These are phyloP conservation scores for Ambrosiella beaveri DNA, from an alignment of 2,329 filamentous ascomycete species.

Conservation along the genomic window DNA sequence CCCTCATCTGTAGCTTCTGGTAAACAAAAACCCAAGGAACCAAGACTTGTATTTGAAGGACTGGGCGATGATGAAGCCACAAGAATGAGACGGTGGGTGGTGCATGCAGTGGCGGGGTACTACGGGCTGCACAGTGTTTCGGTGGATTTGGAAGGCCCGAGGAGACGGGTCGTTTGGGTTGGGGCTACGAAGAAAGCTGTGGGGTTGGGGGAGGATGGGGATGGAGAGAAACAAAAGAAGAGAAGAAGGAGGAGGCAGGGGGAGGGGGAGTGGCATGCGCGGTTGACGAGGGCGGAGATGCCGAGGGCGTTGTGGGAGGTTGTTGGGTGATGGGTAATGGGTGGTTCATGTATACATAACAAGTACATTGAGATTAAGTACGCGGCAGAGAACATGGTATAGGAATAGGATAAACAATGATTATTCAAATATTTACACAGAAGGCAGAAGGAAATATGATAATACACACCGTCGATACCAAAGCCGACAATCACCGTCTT, in stretches of 20 bases:
- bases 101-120: slow-evolving; percentile 81
- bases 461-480: background rate
- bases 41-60: slow-evolving; percentile 64
- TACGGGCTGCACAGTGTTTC: slow-evolving; percentile 79
- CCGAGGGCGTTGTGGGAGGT: slow-evolving; percentile 49
- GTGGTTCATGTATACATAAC: background rate
- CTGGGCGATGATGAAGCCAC: slow-evolving; percentile 57
- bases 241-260: slow-evolving; percentile 24
- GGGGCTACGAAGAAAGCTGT: slow-evolving; percentile 32
- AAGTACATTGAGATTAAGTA: background rate
- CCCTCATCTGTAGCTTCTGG: background rate
- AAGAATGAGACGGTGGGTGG: slow-evolving; percentile 83
- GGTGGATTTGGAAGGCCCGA: slow-evolving; percentile 52
- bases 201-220: background rate
- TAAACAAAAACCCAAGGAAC: slow-evolving; percentile 23
- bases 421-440: background rate
- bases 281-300: slow-evolving; percentile 22
- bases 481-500: background rate
- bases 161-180: slow-evolving; percentile 67
- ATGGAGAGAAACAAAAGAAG: background rate
- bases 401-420: background rate
- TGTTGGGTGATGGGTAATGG: slow-evolving; percentile 23
- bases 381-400: background rate
- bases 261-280: slow-evolving; percentile 15
- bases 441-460: background rate